Base-by-base conservation (phyloP, 1,139 yeast species). In the Hyphopichia wangnamkhiaoensis region DNA sequence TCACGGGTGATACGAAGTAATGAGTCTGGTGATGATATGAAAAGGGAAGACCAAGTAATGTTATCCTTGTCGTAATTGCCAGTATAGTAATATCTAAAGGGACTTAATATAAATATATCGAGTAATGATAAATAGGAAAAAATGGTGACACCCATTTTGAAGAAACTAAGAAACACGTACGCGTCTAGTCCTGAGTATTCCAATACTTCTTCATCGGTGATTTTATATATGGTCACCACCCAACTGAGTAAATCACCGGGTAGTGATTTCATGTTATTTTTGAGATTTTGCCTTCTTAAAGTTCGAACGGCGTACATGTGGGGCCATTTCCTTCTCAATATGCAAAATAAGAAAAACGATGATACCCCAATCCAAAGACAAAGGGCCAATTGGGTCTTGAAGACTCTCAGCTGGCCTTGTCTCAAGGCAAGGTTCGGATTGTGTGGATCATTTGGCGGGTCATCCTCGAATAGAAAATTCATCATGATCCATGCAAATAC, bases 231-330 rank as follows among this genome's bases (percentile, higher is more conserved):
- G 16, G 63, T 66, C 25, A 48, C 45, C 23, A 72, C 61, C 79
- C 79, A 73, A 6, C 68, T 68, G 48, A 72, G 68, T 43, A 65
- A 54, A 34, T 58, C 57, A 31, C 54, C 49, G 9, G 78, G 77
- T 27, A 72, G 54, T n/a, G 59, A 63, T 39, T 61, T 62, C 43
- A 70, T 53, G 3, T 47, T 39, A 10, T 16, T 9, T 24, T 49
- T 50, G 23, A 54, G 52, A 37, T 60, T 55, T 35, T 59, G 53
- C 40, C 60, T 59, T 40, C 78, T 52, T 29, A 73, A 50, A 7
- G 78, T 71, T 44, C 79, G 48, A 14, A 72, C 73, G n/a, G 79
- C 78, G 46, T 74, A 74, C 46, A 74, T 70, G 47, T 71, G 78
- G 16, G 79, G 79, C 76, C 78, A 74, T 49, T 68, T 59, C 38